Evolutionary conservation across 805 yeast species (phyloP), one percentile per base, ranked within the genome.

Genomic region (Ogataea nitratoaversa): DNA sequence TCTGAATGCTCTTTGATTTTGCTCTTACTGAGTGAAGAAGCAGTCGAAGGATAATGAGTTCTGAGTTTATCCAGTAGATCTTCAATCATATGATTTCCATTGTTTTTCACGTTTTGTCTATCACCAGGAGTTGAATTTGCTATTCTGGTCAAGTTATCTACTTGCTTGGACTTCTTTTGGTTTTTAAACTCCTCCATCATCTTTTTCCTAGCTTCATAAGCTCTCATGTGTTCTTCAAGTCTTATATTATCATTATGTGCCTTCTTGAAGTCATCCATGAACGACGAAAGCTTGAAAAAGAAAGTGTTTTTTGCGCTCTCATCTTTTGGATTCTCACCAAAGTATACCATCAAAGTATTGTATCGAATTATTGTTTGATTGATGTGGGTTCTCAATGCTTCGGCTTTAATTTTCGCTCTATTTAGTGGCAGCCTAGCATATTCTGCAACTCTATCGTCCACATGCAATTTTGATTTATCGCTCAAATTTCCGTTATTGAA

Each of bases 181-280:
- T 60, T 54, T 32, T 48, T 48, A 41, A 48, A 52, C 2, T 53
- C 52, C 31, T 77, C 82, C 32, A 82, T 58, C 47, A 78, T 54
- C 49, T 67, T 72, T 66, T 79, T 78, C 41, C 90, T 65, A 47
- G 75, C 80, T 50, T 81, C 82, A 50, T 79, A 81, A 4, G 82
- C 67, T 35, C 79, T 68, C 32, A 77, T 70, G 49, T 82, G 84
- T 51, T 82, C 90, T 57, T 84, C 95, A 25, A 74, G 67, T 43
- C 76, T 74, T 17, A 79, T 57, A 52, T 84, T 84, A 41, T 83
- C 90, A 18, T 64, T 62, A 41, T 82, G 83, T 5, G 78, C 87
- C 41, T 71, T 74, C 54, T 74, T 80, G 59, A 78, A 84, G 47
- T 79, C 82, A 34, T 66, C 65, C 19, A 77, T 65, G 52, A 84